Evolutionary conservation across 75 land plant species (phyloP), one percentile per base, ranked within the genome.

Genomic region (Cryptomeria japonica): DNA sequence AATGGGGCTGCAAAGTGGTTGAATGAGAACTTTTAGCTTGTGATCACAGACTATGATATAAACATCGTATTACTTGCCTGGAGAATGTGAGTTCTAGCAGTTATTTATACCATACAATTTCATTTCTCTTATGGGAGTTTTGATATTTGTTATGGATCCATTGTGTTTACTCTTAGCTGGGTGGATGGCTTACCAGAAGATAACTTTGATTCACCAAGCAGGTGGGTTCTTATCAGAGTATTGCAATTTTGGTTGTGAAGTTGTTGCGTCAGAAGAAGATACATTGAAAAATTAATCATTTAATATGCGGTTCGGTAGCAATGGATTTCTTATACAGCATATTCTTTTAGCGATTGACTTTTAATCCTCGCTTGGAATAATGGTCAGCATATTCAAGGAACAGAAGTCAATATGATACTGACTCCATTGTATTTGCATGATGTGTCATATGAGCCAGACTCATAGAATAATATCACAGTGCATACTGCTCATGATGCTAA

Each of bases 1-100:
- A 84, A 84, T 16, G 86, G 86, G 64, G 86, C 56, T 84, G 58
- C 68, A 84, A 84, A 84, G 64, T 84, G 86, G 86, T 34, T 84
- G 86, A 84, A 84, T 1, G 86, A 84, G 55, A 84, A 84, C 41
- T 41, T 84, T 82, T 82, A 82, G 84, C 84, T 82, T 82, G 51
- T 46, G 84, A 82, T 82, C 32, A 51, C 2, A 46, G 34, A 44
- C 37, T 34, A 9, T 11, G 77, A 73, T 32, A 73, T 73, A 11
- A 73, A 73, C 36, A 14, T 37, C 13, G 2, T 32, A 32, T 34
- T 34, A 73, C 77, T 73, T 22, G 70, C 70, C 70, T 64, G 28
- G 28, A 25, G n/a, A 64, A 64, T 34, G 77, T 73, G 77, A 73
- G 77, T 73, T 64, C 14, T 34, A 73, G 34, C 37, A 34, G 77